Percentiles rank a stretch among this genome's conserved stretches.
Conservation (phyloP, 2,329 filamentous ascomycete genomes). For the Colletotrichum spinosum region DNA sequence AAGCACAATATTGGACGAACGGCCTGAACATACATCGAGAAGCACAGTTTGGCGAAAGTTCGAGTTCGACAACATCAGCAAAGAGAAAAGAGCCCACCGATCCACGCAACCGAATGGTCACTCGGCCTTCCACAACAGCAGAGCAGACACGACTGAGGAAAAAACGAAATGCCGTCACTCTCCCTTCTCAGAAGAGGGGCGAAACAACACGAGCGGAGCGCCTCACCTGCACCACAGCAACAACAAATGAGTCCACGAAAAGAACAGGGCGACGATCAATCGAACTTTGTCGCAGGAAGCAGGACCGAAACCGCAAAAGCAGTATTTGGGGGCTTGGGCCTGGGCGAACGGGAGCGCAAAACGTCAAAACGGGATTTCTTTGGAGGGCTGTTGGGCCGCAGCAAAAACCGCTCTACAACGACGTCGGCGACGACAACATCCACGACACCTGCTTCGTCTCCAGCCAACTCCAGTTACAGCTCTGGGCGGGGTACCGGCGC, state of each 20-base stretch:
- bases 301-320: conserved; percentile 7
- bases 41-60: no score
- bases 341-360: conserved; percentile 39
- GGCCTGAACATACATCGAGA: conserved; percentile 19
- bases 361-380: conserved; percentile 48
- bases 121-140: conserved; percentile 10
- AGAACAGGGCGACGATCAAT: conserved; percentile 7
- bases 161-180: conserved; percentile 46
- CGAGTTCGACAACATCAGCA: no score
- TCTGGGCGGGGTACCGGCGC: conserved; percentile 27
- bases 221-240: conserved; percentile 9
- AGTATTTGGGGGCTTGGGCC: conserved; percentile 14
- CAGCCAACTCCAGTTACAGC: neutral
- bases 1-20: neutral
- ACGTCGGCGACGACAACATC: conserved; percentile 20
- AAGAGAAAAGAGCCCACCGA: no score
- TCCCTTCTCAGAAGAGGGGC: conserved; percentile 44
- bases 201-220: conserved; percentile 39
- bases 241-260: conserved; percentile 22
- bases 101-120: conserved; percentile 1
- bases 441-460: neutral
- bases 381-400: conserved; percentile 44
- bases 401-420: conserved; percentile 35
- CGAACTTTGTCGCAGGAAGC: conserved; percentile 3
- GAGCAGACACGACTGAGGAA: conserved; percentile 8